Evolutionary conservation across 495 filamentous ascomycete species (phyloP).

Genomic region (Penicillium roqueforti): DNA sequence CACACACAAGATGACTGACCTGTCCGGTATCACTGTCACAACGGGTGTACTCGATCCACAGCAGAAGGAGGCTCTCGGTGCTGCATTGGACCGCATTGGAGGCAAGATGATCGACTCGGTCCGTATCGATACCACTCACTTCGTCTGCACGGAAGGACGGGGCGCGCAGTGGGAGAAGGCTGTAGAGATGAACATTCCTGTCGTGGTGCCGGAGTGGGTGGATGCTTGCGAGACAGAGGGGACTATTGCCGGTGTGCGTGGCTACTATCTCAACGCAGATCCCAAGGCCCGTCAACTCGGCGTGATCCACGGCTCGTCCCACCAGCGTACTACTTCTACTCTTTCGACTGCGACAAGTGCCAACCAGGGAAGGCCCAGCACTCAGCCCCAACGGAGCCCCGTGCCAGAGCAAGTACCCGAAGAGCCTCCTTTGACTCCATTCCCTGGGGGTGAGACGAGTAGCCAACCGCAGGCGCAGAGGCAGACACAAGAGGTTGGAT

Average conservation of each 20-base stretch:
- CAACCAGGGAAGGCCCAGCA: slow-evolving; percentile 26
- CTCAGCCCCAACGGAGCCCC: slow-evolving; percentile 16
- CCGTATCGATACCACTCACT: slow-evolving; percentile 96
- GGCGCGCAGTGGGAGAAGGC: slow-evolving; percentile 92
- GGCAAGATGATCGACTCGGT: slow-evolving; percentile 88
- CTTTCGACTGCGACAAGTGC: slow-evolving; percentile 24
- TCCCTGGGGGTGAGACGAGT: slow-evolving; percentile 39
- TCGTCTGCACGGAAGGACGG: slow-evolving; percentile 93
- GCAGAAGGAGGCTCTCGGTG: slow-evolving; percentile 66
- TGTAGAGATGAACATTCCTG: slow-evolving; percentile 95
- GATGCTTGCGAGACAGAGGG: slow-evolving; percentile 91
- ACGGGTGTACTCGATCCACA: slow-evolving; percentile 77
- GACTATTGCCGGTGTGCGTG: slow-evolving; percentile 86
- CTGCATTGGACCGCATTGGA: slow-evolving; percentile 80
- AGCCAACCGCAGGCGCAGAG: slow-evolving; percentile 29
- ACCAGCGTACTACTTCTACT: slow-evolving; percentile 41
- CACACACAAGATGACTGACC: slow-evolving; percentile 98
- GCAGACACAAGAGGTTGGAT: slow-evolving; percentile 22
- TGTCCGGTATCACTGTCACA: slow-evolving; percentile 93
- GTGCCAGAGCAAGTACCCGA: slow-evolving; percentile 20
- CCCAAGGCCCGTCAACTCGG: slow-evolving; percentile 60
- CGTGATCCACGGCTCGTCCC: slow-evolving; percentile 36
- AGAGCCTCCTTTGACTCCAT: slow-evolving; percentile 42
- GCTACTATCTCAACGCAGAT: slow-evolving; percentile 92
- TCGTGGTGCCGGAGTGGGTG: slow-evolving; percentile 97